These are phyloP conservation scores for Kurtzmaniella quercitrusa DNA, from an alignment of 1,139 yeast genomes.

Conservation along the genomic window DNA sequence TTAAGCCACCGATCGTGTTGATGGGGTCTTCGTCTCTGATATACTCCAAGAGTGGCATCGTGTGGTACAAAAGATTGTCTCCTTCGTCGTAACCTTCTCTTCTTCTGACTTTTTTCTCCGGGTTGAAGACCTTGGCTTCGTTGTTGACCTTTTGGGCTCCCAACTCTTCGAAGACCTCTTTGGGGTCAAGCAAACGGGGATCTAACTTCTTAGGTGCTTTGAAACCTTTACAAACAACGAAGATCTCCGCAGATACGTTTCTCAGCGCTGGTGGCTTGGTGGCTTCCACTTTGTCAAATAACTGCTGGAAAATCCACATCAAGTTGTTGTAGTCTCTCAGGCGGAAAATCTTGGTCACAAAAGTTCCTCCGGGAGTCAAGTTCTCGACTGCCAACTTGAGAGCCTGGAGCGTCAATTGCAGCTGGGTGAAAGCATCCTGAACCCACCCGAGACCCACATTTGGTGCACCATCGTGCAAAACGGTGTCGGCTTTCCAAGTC, in stretches of 20 bases:
- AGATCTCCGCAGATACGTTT: conserved; percentile 97
- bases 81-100: conserved; percentile 98
- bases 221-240: conserved; percentile 92
- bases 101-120: conserved; percentile 83
- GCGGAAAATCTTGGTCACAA: conserved; percentile 93
- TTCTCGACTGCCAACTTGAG: conserved; percentile 94
- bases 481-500: conserved; percentile 98
- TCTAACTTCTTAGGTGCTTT: conserved; percentile 95
- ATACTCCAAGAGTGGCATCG: conserved; percentile 73
- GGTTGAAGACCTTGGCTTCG: conserved; percentile 90
- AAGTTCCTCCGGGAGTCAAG: conserved; percentile 88
- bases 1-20: conserved; percentile 69
- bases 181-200: conserved; percentile 87
- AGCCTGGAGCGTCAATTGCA: conserved; percentile 91
- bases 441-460: conserved; percentile 99
- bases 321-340: conserved; percentile 96
- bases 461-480: conserved; percentile 99
- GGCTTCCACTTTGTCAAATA: conserved; percentile 94
- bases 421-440: conserved; percentile 98
- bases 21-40: conserved; percentile 78
- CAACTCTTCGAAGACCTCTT: conserved; percentile 89
- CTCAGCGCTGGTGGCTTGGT: conserved; percentile 99
- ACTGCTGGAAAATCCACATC: conserved; percentile 95
- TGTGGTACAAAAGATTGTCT: conserved; percentile 73
- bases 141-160: conserved; percentile 73